Evolutionary conservation across 23 red algal genomes (phyloP).

Genomic region (Gracilaria gracilis): DNA sequence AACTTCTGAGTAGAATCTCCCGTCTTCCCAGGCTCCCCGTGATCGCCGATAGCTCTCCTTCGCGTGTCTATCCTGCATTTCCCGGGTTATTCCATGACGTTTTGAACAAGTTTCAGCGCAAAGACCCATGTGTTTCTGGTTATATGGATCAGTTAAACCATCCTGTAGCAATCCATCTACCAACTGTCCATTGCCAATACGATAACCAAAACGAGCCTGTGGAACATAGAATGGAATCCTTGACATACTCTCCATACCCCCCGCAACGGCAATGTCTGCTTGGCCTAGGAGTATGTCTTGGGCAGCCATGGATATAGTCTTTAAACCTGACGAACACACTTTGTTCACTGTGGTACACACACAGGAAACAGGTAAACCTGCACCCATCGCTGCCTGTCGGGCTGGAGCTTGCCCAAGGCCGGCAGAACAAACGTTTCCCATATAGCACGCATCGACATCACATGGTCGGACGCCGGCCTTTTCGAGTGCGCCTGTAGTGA

Average conservation of each 20-base stretch:
- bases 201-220: slow-evolving; percentile 68
- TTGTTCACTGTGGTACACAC: slow-evolving; percentile 98
- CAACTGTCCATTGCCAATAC: slow-evolving; percentile 69
- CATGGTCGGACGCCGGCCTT: slow-evolving; percentile 27
- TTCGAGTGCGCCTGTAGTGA: slow-evolving; percentile 62
- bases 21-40: slow-evolving; percentile 48
- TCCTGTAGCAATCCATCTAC: slow-evolving; percentile 86
- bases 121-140: slow-evolving; percentile 71
- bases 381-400: slow-evolving; percentile 80
- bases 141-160: slow-evolving; percentile 77
- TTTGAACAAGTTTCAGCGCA: slow-evolving; percentile 76
- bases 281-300: slow-evolving; percentile 77
- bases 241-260: slow-evolving; percentile 95
- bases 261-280: slow-evolving; percentile 87
- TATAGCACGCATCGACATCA: slow-evolving; percentile 75
- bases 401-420: slow-evolving; percentile 91
- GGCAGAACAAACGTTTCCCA: slow-evolving; percentile 90
- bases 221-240: slow-evolving; percentile 83
- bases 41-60: slow-evolving; percentile 76
- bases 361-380: slow-evolving; percentile 70
- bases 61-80: slow-evolving; percentile 91
- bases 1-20: slow-evolving; percentile 79
- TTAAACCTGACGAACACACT: slow-evolving; percentile 91
- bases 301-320: slow-evolving; percentile 76
- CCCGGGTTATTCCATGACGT: slow-evolving; percentile 61